phyloP scores from a whole-genome alignment of 2,329 filamentous ascomycete species.

The Rutstroemia sp. region DNA sequence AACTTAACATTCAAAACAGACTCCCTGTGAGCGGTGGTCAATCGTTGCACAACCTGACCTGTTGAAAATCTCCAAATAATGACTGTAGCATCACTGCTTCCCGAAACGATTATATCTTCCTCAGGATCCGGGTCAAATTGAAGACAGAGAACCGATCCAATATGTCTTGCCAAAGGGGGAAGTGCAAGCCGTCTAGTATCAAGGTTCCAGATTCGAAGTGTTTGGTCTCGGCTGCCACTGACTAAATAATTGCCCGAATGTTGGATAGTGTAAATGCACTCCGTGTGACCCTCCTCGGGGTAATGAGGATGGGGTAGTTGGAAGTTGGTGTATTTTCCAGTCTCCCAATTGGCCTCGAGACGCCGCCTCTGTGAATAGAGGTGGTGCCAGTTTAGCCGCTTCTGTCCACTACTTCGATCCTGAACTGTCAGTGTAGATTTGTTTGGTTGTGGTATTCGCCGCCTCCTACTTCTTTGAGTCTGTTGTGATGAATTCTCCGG shows the following conservation, averaged over 20 bases:
- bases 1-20: slow-evolving; percentile 92
- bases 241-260: slow-evolving; percentile 81
- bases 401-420: slow-evolving; percentile 41
- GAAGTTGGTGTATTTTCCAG: slow-evolving; percentile 76
- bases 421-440: slow-evolving; percentile 36
- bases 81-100: slow-evolving; percentile 85
- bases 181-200: slow-evolving; percentile 65
- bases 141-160: slow-evolving; percentile 83
- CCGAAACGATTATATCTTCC: slow-evolving; percentile 90
- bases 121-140: slow-evolving; percentile 87
- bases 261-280: slow-evolving; percentile 94
- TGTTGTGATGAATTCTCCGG: background rate
- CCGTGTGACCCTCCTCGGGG: slow-evolving; percentile 74
- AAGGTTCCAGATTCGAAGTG: slow-evolving; percentile 85
- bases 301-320: slow-evolving; percentile 80
- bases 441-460: slow-evolving; percentile 11
- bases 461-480: background rate
- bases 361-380: slow-evolving; percentile 81
- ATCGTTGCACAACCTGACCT: slow-evolving; percentile 69
- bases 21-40: slow-evolving; percentile 73
- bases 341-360: slow-evolving; percentile 87
- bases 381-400: slow-evolving; percentile 84
- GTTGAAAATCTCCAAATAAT: slow-evolving; percentile 94
- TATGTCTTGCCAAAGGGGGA: slow-evolving; percentile 68
- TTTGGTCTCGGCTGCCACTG: slow-evolving; percentile 84